phyloP scores from a whole-genome alignment of 805 yeast genomes.

The Saccharomyces eubayanus region DNA sequence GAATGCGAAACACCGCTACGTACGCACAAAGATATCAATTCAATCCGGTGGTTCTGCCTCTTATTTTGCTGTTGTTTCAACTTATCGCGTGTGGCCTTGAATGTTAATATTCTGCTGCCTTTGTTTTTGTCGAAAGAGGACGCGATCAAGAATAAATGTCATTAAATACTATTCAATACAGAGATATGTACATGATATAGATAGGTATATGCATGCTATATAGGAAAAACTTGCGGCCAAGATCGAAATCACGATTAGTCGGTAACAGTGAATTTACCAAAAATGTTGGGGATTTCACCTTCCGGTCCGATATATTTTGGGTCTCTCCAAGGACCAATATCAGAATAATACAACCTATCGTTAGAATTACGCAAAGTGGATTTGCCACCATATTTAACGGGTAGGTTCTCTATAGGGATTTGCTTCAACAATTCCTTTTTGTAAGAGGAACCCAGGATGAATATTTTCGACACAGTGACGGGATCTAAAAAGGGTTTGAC shows the following conservation, averaged over 20 bases:
- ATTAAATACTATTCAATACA: background rate
- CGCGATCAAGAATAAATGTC: background rate
- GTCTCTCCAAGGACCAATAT: constrained; percentile 97
- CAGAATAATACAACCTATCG: constrained; percentile 79
- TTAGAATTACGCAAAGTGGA: constrained; percentile 57
- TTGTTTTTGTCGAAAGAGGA: background rate
- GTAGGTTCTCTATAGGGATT: constrained; percentile 88
- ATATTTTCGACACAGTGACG: constrained; percentile 91
- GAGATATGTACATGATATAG: background rate
- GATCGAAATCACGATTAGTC: background rate
- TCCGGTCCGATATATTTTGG: constrained; percentile 83
- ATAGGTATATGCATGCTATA: background rate
- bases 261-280: constrained; percentile 26
- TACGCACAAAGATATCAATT: background rate
- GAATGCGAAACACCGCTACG: background rate
- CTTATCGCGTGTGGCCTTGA: background rate
- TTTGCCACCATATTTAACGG: constrained; percentile 81
- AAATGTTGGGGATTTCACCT: constrained; percentile 80
- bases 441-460: constrained; percentile 74
- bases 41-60: background rate
- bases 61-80: background rate
- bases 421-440: constrained; percentile 79
- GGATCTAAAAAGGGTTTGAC: constrained; percentile 95
- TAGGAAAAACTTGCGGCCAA: background rate
- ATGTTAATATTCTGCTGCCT: background rate